Base-by-base conservation (phyloP, 2,329 filamentous ascomycete species). In the Venturiaceae sp. region DNA sequence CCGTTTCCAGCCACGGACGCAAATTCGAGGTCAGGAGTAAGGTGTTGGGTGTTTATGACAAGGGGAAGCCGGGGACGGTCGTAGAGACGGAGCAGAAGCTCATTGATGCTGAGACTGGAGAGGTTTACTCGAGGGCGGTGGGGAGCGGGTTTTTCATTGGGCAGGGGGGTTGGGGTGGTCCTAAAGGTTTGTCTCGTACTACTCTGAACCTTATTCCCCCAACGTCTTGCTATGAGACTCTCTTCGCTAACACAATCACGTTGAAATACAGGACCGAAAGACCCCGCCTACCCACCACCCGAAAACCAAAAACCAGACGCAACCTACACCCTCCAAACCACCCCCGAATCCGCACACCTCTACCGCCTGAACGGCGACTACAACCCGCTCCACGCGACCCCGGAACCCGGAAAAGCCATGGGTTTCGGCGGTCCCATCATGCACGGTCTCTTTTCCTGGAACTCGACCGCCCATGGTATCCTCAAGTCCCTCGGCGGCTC, bases 361-460 rank as follows among this genome's bases (percentile, higher is more conserved):
- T 67, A 69, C 62, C 82, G 90, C 62, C 81, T 96, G 55, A 96
- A 95, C 66, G 91, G 91, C 64, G 92, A 96, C 76, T 96, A 96
- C 75, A 96, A 96, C 77, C 92, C 91, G 30, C 84, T 96, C 36
- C 91, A 96, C 70, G 90, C 90, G 6, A 88, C 88, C 19, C 90
- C 90, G 13, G 88, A 90, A 74, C 89, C 90, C 0, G 90, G 90
- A 61, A 75, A 83, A 73, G 87, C 90, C 75, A 95, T 96, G 89
- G 91, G 92, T 61, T 96, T 95, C 65, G 89, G 90, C 30, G 91
- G 91, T 34, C 79, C 84, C 65, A 96, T 96, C 72, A 88, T 95
- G 71, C 91, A 96, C 74, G 92, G 92, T 21, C 78, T 96, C 50
- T 95, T 86, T 76, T 89, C 84, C 65, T 96, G 88, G 86, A 96